Evolutionary conservation across 2,329 filamentous ascomycete species (phyloP), one percentile per base, ranked within the genome.

Genomic region (Colletotrichum agaves): DNA sequence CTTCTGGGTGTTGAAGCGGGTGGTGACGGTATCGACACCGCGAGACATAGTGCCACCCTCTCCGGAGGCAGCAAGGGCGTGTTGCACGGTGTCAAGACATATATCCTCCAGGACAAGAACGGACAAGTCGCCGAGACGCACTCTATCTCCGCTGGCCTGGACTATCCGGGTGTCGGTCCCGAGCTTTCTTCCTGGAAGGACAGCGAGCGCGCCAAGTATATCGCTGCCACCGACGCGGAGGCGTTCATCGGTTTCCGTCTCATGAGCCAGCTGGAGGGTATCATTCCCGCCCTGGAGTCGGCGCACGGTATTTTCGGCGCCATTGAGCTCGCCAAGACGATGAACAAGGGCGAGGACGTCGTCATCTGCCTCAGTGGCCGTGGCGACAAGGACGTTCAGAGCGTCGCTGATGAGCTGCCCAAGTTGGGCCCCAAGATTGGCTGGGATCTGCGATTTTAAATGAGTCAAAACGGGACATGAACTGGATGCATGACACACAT

Each of bases 301-400:
- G 92, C 94, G 1, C 96, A 99, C 82, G 96, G 94, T 23, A 89
- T 99, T 75, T 98, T 87, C 74, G 96, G 94, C 13, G 94, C 93
- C 11, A 83, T 98, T 66, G 89, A 98, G 82, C 82, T 98, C 67
- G 95, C 95, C 69, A 98, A 97, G 89, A 93, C 90, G 65, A 94
- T 98, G 93, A 86, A 87, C 72, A 93, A 94, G 83, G 94, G 88
- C 59, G 83, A 98, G 81, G 94, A 98, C 75, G 83, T 99, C 31
- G 95, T 99, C 67, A 94, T 99, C 70, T 98, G 95, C 81, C 79
- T 99, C 41, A 97, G 92, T 76, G 96, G 96, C 8, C 86, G 96
- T 73, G 96, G 96, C 70, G 96, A 99, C 81, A 99, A 99, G 88
- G 96, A 99, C 77, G 96, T 99, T 67, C 94, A 99, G 87, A 97